A percentile compares a stretch with the other conserved stretches of the same genome.
phyloP scores from a whole-genome alignment of 2,329 filamentous ascomycete species.

The Phialemoniopsis sp. region DNA sequence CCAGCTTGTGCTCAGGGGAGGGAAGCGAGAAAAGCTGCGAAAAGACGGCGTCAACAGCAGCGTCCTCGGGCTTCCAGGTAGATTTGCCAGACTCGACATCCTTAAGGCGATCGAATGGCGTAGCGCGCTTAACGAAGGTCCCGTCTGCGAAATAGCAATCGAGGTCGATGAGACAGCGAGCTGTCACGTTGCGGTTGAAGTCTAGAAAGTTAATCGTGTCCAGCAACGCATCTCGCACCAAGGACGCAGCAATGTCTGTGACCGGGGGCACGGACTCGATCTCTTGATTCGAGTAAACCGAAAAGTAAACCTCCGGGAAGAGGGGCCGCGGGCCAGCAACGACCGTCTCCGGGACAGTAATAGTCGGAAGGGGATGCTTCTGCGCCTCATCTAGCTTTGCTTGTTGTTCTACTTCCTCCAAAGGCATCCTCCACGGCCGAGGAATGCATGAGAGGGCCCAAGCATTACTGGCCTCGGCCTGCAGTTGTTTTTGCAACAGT shows the following conservation, averaged over 20 bases:
- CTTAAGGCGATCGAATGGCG: slow-evolving; percentile 83
- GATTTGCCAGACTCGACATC: slow-evolving; percentile 61
- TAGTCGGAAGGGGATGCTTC: slow-evolving; percentile 74
- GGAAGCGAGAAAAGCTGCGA: slow-evolving; percentile 90
- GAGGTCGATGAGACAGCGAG: slow-evolving; percentile 86
- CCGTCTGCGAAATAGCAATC: slow-evolving; percentile 90
- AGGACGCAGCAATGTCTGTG: slow-evolving; percentile 70
- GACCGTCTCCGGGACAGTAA: slow-evolving; percentile 73
- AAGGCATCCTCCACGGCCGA: slow-evolving; percentile 62
- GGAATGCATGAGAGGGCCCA: slow-evolving; percentile 72
- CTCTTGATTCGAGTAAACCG: slow-evolving; percentile 84
- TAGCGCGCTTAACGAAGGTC: slow-evolving; percentile 91
- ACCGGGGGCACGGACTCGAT: slow-evolving; percentile 82
- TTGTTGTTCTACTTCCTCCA: slow-evolving; percentile 56
- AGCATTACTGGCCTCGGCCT: slow-evolving; percentile 65
- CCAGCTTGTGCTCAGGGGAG: slow-evolving; percentile 82
- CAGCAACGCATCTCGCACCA: slow-evolving; percentile 79
- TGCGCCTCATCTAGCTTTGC: slow-evolving; percentile 51
- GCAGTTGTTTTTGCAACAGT: slow-evolving; percentile 81
- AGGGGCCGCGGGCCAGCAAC: slow-evolving; percentile 69
- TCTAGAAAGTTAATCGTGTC: slow-evolving; percentile 94
- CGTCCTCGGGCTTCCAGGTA: slow-evolving; percentile 97
- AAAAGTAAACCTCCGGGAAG: slow-evolving; percentile 92
- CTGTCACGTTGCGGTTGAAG: slow-evolving; percentile 84
- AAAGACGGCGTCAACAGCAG: slow-evolving; percentile 95